phyloP scores from a whole-genome alignment of 2,329 filamentous ascomycete genomes.

The Tolypocladium sp. region DNA sequence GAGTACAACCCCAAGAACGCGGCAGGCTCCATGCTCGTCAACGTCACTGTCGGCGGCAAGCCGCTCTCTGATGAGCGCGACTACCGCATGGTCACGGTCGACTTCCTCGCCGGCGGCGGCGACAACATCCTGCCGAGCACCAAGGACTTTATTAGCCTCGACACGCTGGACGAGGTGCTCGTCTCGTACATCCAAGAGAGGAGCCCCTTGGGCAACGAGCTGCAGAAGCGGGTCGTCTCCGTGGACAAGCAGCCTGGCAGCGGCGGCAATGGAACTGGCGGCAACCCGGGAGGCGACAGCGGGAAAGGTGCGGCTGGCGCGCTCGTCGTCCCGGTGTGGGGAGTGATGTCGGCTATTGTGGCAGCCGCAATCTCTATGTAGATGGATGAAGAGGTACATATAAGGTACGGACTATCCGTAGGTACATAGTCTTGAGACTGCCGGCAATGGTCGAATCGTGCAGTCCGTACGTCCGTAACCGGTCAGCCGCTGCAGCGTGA shows the following conservation, averaged over 20 bases:
- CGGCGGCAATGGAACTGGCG: neutral
- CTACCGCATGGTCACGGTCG: conserved; percentile 52
- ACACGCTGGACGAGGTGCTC: conserved; percentile 45
- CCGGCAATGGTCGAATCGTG: neutral
- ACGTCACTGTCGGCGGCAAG: conserved; percentile 39
- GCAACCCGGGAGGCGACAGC: neutral
- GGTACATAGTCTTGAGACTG: neutral
- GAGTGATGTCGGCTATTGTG: neutral
- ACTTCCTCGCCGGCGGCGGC: conserved; percentile 53
- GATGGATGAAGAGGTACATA: neutral
- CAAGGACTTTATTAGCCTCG: conserved; percentile 33
- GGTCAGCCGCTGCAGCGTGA: neutral
- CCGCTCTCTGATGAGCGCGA: conserved; percentile 32
- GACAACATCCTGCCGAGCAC: conserved; percentile 47
- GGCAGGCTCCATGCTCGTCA: conserved; percentile 41
- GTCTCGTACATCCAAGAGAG: conserved; percentile 37
- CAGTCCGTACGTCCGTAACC: no score
- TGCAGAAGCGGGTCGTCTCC: conserved; percentile 31
- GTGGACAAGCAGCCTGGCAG: neutral
- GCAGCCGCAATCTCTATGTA: neutral
- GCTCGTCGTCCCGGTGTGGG: neutral
- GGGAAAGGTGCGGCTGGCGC: neutral
- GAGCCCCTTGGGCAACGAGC: conserved; percentile 37
- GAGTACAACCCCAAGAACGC: conserved; percentile 44
- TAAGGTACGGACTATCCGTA: no score